Base-by-base conservation (phyloP, 495 filamentous ascomycete genomes). In the Lasiosphaeria ovina region DNA sequence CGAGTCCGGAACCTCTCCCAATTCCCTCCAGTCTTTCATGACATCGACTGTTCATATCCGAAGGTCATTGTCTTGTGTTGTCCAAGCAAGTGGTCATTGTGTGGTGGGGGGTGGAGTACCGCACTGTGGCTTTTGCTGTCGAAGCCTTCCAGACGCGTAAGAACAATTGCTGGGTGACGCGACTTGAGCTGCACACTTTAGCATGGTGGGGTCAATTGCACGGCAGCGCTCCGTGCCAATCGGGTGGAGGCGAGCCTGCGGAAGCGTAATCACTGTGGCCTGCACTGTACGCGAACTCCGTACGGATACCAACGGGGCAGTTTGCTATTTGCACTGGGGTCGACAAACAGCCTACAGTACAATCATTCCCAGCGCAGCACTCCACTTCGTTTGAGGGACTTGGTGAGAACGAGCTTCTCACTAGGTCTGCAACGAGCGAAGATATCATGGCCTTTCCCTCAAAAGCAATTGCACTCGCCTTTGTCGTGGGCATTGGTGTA, bases 21-120 rank as follows among this genome's bases (percentile, higher is more conserved):
- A 72, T 75, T 81, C 77, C 76, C 78, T 83, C 82, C 82, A 85
- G 66, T 72, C 74, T 64, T 69, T 80, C 82, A 84, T 84, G 64
- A 61, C 59, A 54, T 63, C 62, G 42, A 51, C 48, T 62, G 34
- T 36, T 62, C 66, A 75, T 74, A 47, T 68, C 67, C 62, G 53
- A 55, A 32, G 35, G 12, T 56, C 54, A 63, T 69, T 69, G 57
- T 56, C 31, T 55, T 33, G 24, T 24, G 24, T 24, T 24, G 24
- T 24, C 24, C 24, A 24, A 24, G 24, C 0, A 9, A 8, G 3
- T 49, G 33, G 32, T 50, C 10, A 16, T 17, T 50, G 3, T 36
- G 51, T n/a, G 8, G 24, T 32, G 44, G 54, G 45, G 44, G 35
- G 24, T 24, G 24, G 24, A 24, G 24, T 24, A 24, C 24, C 24